phyloP scores from a whole-genome alignment of 2,329 filamentous ascomycete species.

The Aplosporella prunicola region DNA sequence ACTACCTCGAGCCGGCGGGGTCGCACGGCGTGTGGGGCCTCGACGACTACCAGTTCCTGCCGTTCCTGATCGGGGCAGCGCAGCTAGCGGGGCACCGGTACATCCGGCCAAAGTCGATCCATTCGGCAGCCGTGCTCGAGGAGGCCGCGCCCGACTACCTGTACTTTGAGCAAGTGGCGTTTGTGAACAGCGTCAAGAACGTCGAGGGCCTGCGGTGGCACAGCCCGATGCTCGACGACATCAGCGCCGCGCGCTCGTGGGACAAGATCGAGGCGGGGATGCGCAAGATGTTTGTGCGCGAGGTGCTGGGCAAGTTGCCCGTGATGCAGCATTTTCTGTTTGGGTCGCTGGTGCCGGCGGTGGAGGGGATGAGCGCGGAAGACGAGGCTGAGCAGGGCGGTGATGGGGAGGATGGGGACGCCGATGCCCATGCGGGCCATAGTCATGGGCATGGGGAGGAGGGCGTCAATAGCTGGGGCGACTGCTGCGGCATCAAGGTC shows the following conservation, averaged over 20 bases:
- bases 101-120: slow-evolving; percentile 53
- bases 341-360: slow-evolving; percentile 71
- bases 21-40: slow-evolving; percentile 45
- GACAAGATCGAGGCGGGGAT: slow-evolving; percentile 88
- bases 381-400: slow-evolving; percentile 39
- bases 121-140: slow-evolving; percentile 79
- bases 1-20: slow-evolving; percentile 78
- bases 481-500: slow-evolving; percentile 97
- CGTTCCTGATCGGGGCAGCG: slow-evolving; percentile 41
- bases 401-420: slow-evolving; percentile 29
- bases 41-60: slow-evolving; percentile 46
- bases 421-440: too few species aligned
- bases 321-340: slow-evolving; percentile 99
- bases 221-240: slow-evolving; percentile 96
- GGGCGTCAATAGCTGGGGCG: slow-evolving; percentile 64
- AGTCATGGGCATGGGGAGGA: slow-evolving; percentile 42
- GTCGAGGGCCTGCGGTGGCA: slow-evolving; percentile 94
- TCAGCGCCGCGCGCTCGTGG: slow-evolving; percentile 84
- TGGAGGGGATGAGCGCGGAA: slow-evolving; percentile 66
- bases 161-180: slow-evolving; percentile 85
- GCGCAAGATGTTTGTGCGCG: slow-evolving; percentile 91
- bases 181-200: slow-evolving; percentile 94
- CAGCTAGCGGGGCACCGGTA: slow-evolving; percentile 57
- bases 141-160: slow-evolving; percentile 76
- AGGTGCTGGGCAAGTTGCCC: slow-evolving; percentile 85